A percentile compares a stretch with the other conserved stretches of the same genome.
These are phyloP conservation scores for Platanus orientalis DNA, from an alignment of 164 flowering plant genomes.

Conservation along the genomic window DNA sequence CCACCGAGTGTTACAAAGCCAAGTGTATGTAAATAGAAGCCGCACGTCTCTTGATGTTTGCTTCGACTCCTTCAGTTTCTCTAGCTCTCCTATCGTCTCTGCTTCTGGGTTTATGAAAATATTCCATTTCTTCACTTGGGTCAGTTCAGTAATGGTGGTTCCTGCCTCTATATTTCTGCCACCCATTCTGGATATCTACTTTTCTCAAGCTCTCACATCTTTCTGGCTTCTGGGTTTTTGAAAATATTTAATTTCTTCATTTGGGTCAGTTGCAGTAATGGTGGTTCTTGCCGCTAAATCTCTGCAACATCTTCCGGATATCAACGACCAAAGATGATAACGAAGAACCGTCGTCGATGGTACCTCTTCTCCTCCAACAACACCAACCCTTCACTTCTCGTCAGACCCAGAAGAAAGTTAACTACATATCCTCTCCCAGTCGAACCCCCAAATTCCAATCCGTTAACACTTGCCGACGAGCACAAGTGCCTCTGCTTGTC, in stretches of 20 bases:
- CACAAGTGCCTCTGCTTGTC: conserved; percentile 30
- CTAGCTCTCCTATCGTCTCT: background rate
- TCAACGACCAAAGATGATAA: background rate
- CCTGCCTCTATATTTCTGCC: too few relatives aligned
- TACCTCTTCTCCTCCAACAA: background rate
- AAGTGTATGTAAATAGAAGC: too few relatives aligned
- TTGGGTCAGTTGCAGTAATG: background rate
- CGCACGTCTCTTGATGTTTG: too few relatives aligned
- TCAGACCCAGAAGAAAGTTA: background rate
- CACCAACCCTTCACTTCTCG: background rate
- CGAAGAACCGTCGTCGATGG: background rate
- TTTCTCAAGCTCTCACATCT: background rate
- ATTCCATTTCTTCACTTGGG: background rate
- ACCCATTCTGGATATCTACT: too few relatives aligned
- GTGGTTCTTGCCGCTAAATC: background rate
- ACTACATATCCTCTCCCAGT: conserved; percentile 24
- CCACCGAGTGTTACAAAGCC: too few relatives aligned
- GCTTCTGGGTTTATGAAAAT: background rate
- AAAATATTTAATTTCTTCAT: background rate
- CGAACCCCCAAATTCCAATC: conserved; percentile 18
- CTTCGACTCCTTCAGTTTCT: background rate
- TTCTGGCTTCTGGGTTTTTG: background rate
- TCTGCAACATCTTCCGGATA: background rate
- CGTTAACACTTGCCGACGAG: conserved; percentile 12
- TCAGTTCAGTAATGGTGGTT: background rate